Evolutionary conservation across 805 yeast species (phyloP), one percentile per base, ranked within the genome.

Genomic region (Pichia occidentalis): DNA sequence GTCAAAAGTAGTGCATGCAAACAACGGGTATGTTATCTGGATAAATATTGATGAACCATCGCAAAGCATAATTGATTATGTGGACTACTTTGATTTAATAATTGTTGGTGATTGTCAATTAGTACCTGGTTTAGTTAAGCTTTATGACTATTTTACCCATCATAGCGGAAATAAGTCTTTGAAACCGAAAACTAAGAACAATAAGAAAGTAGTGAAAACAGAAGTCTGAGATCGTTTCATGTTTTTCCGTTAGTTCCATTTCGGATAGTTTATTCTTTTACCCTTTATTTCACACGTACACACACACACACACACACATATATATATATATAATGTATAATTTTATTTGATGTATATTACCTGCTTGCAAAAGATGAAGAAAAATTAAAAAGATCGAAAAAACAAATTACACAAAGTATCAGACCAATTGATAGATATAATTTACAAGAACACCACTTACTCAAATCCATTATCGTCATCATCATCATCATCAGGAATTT

Each of bases 71-170:
- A 64, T 67, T 45, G 77, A 68, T 41, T 63, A 65, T 40, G 62
- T 75, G 19, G 76, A 72, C 20, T 53, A 65, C 40, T 65, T 79
- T 43, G 86, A 80, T 50, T 53, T 79, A 34, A 62, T 76, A 7
- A 71, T 79, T 10, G 64, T 71, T 11, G 86, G 85, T 7, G 84
- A 80, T 52, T 79, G 86, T 51, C 86, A 80, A 51, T 51, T 62
- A 24, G 48, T 79, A 9, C 72, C 79, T 4, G 60, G 49, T 4
- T 44, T 59, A 21, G 43, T 58, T 4, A 38, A 47, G 20, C 30
- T 45, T 5, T 58, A 51, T 34, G 56, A 56, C 25, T 29, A 42
- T 4, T 40, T 47, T 43, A 46, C 27, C 37, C 41, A 9, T 17
- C 26, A 4, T n/a, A n/a, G n/a, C n/a, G n/a, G n/a, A n/a, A n/a